These are phyloP conservation scores for Cladosporium sp. DNA, from an alignment of 2,329 filamentous ascomycete genomes.

Conservation along the genomic window DNA sequence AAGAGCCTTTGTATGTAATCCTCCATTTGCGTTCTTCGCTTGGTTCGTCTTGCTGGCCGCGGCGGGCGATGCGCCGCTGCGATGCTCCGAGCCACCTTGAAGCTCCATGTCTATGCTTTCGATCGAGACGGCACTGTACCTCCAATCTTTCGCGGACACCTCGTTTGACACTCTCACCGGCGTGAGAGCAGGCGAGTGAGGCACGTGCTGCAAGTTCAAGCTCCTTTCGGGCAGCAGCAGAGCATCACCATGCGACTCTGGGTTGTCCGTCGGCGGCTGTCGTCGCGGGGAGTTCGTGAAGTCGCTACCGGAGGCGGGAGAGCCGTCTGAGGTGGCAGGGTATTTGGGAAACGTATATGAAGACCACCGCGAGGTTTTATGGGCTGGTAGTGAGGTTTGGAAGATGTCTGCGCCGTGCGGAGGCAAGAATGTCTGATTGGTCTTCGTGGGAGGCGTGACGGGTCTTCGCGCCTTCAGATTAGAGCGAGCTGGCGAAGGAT, in stretches of 20 bases:
- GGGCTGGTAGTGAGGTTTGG: slow-evolving; percentile 39
- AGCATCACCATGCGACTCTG: slow-evolving; percentile 32
- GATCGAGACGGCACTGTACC: slow-evolving; percentile 73
- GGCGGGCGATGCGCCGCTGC: slow-evolving; percentile 21
- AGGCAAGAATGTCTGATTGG: slow-evolving; percentile 34
- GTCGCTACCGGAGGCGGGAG: background rate
- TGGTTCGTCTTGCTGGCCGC: slow-evolving; percentile 36
- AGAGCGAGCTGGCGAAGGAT: slow-evolving; percentile 35
- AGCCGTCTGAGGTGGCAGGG: slow-evolving; percentile 5
- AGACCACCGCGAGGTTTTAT: slow-evolving; percentile 37
- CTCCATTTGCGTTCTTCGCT: slow-evolving; percentile 51
- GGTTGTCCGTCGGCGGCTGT: slow-evolving; percentile 8
- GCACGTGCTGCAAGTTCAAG: slow-evolving; percentile 33
- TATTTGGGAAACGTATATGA: slow-evolving; percentile 19
- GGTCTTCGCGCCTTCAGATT: background rate
- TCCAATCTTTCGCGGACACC: slow-evolving; percentile 64
- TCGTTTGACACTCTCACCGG: slow-evolving; percentile 39
- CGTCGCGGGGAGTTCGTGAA: slow-evolving; percentile 13
- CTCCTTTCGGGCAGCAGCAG: slow-evolving; percentile 33
- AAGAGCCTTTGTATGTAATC: slow-evolving; percentile 75
- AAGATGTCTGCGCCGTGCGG: slow-evolving; percentile 44
- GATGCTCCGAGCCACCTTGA: slow-evolving; percentile 27
- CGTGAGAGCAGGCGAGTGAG: slow-evolving; percentile 29
- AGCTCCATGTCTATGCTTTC: slow-evolving; percentile 73
- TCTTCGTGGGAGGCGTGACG: background rate